Evolutionary conservation across 164 flowering plant genomes (phyloP), one percentile per base, ranked within the genome.

Genomic region (Sextonia rubra): DNA sequence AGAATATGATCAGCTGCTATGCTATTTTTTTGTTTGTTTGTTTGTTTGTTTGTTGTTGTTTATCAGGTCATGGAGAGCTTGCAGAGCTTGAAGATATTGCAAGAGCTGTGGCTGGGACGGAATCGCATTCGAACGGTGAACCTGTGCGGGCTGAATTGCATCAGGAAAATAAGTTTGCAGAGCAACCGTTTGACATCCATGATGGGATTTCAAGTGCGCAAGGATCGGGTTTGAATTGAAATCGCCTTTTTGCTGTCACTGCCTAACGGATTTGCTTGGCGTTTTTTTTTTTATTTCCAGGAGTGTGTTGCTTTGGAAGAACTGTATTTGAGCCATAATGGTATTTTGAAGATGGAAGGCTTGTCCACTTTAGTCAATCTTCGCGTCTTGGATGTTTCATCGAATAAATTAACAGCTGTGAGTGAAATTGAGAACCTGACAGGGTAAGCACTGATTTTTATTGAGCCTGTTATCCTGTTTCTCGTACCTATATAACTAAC

Each of bases 241-340:
- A 58, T 27, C n/a, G 29, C 11, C 44, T 1, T 37, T 37, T n/a
- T 1, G 17, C 44, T 37, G 2, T 12, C 15, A 29, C 62, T 24
- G 2, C 30, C 49, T 52, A 14, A 37, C 27, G 12, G 8, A 60
- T 37, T 27, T 30, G 56, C 22, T 24, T 69, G 27, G 56, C 58
- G 14, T 37, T 37, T n/a, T n/a, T n/a, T n/a, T 47, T 58, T 63
- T 20, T n/a, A 12, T 48, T 65, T 25, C 68, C 82, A 93, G 99
- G 97, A 87, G 27, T 96, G 99, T 77, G 78, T 90, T 80, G 91
- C 97, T 66, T 75, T 96, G 55, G 99, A 93, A 80, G 99, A 96
- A 82, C 80, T 93, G 15, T 93, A 96, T 80, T 75, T 95, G 90
- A 95, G 99, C 85, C 99, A 95, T 80, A 95, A 95, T 88, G 99